Evolutionary conservation across 805 yeast species (phyloP).

Genomic region (Cyberlindnera petersonii): DNA sequence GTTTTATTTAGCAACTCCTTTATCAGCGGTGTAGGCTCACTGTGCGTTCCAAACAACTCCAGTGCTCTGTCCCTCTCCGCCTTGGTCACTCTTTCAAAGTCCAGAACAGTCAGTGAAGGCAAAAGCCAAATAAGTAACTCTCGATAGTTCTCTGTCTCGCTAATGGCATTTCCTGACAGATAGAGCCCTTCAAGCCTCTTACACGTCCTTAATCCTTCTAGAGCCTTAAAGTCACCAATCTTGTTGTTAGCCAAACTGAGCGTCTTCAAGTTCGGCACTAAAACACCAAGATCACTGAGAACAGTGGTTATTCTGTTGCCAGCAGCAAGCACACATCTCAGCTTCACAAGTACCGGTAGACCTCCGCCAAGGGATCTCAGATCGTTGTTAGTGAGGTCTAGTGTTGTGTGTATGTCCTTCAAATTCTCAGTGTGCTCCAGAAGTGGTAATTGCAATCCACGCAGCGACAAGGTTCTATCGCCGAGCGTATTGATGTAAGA

Average conservation of each 20-base stretch:
- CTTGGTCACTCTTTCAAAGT: conserved; percentile 58
- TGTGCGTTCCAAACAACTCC: conserved; percentile 38
- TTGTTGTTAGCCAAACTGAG: conserved; percentile 51
- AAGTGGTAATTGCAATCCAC: conserved; percentile 38
- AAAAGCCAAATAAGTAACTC: conserved; percentile 53
- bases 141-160: conserved; percentile 51
- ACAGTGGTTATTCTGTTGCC: conserved; percentile 53
- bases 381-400: conserved; percentile 77
- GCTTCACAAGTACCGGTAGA: conserved; percentile 41
- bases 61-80: conserved; percentile 46
- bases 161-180: conserved; percentile 57
- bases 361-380: conserved; percentile 46
- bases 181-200: conserved; percentile 44
- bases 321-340: conserved; percentile 55
- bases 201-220: conserved; percentile 39
- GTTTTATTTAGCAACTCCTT: conserved; percentile 3
- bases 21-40: conserved; percentile 12
- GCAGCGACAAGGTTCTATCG: conserved; percentile 39
- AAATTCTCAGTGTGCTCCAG: conserved; percentile 42
- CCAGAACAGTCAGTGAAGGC: conserved; percentile 63
- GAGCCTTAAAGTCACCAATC: conserved; percentile 41
- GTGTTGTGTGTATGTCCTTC: conserved; percentile 40
- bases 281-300: conserved; percentile 32
- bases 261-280: conserved; percentile 45
- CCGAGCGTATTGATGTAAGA: conserved; percentile 41